A percentile compares a stretch with the other conserved stretches of the same genome.
Evolutionary conservation across 2,329 filamentous ascomycete genomes (phyloP).

Genomic region (Ophiocordyceps sinensis): DNA sequence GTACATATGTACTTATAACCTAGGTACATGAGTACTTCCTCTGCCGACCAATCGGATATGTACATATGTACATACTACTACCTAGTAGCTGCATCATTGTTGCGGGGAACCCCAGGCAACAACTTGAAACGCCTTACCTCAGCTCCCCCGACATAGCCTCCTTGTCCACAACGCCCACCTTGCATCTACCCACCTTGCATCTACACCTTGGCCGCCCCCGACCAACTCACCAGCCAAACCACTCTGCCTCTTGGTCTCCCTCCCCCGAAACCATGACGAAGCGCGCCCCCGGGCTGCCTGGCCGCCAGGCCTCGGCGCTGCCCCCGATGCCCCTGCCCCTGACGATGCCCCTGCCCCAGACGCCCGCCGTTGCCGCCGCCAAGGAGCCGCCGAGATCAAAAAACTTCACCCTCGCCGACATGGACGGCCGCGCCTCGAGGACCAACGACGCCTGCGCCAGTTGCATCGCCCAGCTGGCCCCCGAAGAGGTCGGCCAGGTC

Average conservation of each 20-base stretch:
- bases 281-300: slow-evolving; percentile 28
- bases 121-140: no score
- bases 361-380: slow-evolving; percentile 10
- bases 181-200: not conserved
- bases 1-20: no score
- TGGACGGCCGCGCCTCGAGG: slow-evolving; percentile 18
- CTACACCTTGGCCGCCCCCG: not conserved
- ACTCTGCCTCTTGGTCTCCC: not conserved
- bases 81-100: no score
- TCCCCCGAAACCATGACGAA: slow-evolving; percentile 4
- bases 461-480: slow-evolving; percentile 21
- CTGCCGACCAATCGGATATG: no score
- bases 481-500: slow-evolving; percentile 14
- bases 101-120: no score
- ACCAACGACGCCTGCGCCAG: slow-evolving; percentile 23
- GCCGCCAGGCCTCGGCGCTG: slow-evolving; percentile 27
- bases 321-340: slow-evolving; percentile 33
- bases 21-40: no score
- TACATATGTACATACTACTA: no score
- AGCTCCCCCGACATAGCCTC: no score
- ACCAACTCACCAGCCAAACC: not conserved
- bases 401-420: slow-evolving; percentile 34
- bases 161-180: no score
- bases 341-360: slow-evolving; percentile 25
- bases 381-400: slow-evolving; percentile 8